Conservation (phyloP, 805 yeast species). For the Spathaspora gorwiae region DNA sequence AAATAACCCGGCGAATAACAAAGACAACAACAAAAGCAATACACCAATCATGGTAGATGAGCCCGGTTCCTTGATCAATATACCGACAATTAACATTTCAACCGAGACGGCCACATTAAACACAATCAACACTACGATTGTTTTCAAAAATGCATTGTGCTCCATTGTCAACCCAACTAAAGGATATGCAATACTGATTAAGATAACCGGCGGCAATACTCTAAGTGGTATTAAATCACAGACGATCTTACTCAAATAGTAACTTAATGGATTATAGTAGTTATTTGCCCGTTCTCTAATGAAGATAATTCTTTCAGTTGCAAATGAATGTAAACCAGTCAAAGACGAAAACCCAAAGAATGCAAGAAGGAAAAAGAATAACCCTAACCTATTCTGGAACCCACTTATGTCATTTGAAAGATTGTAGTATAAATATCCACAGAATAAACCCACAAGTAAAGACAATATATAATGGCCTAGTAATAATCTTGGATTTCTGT, state of each 20-base stretch:
- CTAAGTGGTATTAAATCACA: conserved; percentile 93
- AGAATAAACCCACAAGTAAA: conserved; percentile 69
- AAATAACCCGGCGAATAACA: conserved; percentile 90
- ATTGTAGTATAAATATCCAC: conserved; percentile 82
- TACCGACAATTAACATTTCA: conserved; percentile 83
- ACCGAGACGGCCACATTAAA: conserved; percentile 86
- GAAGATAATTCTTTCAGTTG: conserved; percentile 83
- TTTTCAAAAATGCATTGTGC: conserved; percentile 66
- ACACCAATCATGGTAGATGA: conserved; percentile 90
- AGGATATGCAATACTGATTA: conserved; percentile 81
- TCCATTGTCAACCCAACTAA: conserved; percentile 82
- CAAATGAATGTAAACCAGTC: conserved; percentile 86
- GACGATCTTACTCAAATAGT: conserved; percentile 76
- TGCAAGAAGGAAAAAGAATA: conserved; percentile 86
- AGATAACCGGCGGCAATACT: conserved; percentile 83
- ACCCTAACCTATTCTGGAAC: conserved; percentile 90
- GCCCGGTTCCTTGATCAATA: conserved; percentile 81
- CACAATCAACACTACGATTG: conserved; percentile 64
- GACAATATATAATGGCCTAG: conserved; percentile 81
- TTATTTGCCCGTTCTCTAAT: conserved; percentile 92
- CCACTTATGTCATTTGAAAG: conserved; percentile 89
- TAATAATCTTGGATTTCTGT: conserved; percentile 87
- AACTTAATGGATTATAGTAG: conserved; percentile 83
- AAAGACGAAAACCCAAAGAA: conserved; percentile 91
- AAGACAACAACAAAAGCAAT: conserved; percentile 73